Percentiles rank a stretch among this genome's conserved stretches.
Evolutionary conservation across 441 rosid species (phyloP).

Genomic region (Flueggea neowawraea): DNA sequence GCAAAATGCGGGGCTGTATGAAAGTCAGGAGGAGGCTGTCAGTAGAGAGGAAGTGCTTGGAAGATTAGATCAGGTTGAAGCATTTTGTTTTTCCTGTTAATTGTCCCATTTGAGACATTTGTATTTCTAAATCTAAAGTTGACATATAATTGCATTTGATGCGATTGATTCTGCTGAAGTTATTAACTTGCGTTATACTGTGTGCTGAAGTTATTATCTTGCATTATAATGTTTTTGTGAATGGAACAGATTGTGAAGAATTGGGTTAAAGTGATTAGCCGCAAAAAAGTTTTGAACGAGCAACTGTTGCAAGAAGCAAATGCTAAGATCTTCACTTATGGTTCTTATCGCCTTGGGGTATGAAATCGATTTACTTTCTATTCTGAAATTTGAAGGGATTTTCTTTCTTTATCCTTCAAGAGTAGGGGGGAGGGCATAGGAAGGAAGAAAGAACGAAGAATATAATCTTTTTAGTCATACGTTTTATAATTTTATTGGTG

Average conservation of each 20-base stretch:
- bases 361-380: conserved; percentile 12
- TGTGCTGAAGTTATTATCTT: conserved; percentile 11
- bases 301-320: conserved; percentile 92
- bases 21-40: conserved; percentile 84
- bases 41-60: conserved; percentile 96
- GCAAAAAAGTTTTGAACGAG: conserved; percentile 79
- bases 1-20: conserved; percentile 83
- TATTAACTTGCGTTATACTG: conserved; percentile 5
- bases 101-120: neutral
- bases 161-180: neutral
- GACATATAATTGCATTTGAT: neutral
- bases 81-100: neutral
- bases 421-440: conserved; percentile 11
- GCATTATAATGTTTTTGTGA: conserved; percentile 2
- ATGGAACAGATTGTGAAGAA: conserved; percentile 78
- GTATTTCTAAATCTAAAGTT: neutral
- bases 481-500: no score
- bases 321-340: conserved; percentile 96
- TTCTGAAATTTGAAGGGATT: neutral
- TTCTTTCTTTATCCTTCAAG: conserved; percentile 18
- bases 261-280: conserved; percentile 84
- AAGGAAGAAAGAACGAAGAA: no score
- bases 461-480: conserved; percentile 13
- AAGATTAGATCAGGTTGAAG: conserved; percentile 83
- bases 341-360: conserved; percentile 99